A percentile compares a stretch with the other conserved stretches of the same genome.
Evolutionary conservation across 345 rosid species (phyloP).

Genomic region (Streptanthus diversifolius): DNA sequence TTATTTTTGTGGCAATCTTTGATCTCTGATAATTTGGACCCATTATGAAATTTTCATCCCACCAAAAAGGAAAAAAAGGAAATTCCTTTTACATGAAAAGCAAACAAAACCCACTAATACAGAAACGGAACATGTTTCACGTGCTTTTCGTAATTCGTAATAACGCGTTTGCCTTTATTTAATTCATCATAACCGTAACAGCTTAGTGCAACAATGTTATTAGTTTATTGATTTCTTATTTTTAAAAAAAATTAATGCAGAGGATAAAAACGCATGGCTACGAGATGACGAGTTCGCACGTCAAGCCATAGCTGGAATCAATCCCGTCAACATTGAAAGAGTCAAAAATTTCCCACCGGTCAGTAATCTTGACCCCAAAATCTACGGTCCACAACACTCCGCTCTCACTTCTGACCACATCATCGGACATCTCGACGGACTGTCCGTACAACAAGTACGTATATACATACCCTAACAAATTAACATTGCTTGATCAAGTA

Average conservation of each 20-base stretch:
- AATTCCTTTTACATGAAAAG: not conserved
- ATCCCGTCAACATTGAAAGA: conserved; percentile 73
- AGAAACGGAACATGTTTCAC: conserved; percentile 18
- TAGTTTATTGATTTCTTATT: not conserved
- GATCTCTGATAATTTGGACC: not conserved
- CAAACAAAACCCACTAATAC: not conserved
- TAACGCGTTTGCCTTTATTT: conserved; percentile 2
- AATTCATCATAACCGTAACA: not conserved
- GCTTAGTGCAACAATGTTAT: not conserved
- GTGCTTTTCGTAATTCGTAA: not conserved
- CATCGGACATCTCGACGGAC: conserved; percentile 58
- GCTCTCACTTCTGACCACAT: conserved; percentile 81
- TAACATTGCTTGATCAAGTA: not conserved
- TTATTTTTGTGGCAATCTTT: not conserved
- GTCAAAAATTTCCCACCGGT: conserved; percentile 70
- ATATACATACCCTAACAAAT: not conserved
- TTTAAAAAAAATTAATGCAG: conserved; percentile 39
- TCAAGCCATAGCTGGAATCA: conserved; percentile 81
- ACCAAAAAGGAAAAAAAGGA: not conserved
- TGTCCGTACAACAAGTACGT: conserved; percentile 79
- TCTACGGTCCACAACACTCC: conserved; percentile 70
- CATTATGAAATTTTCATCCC: not conserved
- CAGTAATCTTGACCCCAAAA: conserved; percentile 76
- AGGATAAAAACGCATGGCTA: conserved; percentile 95
- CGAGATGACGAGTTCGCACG: conserved; percentile 97